phyloP scores from a whole-genome alignment of 176 grass and related monocot species.

The Luzula sylvatica region DNA sequence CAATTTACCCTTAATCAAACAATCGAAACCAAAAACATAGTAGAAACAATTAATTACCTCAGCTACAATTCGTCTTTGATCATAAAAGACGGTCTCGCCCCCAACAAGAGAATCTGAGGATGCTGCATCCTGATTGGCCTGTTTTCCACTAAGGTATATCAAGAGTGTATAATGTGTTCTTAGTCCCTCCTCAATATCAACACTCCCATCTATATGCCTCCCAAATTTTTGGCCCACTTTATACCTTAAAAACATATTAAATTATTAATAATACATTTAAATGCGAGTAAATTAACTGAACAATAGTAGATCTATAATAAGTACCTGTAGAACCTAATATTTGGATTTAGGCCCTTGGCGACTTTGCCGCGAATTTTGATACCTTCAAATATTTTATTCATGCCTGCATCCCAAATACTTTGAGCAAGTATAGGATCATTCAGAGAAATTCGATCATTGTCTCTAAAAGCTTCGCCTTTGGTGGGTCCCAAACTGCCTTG shows the following conservation, averaged over 20 bases:
- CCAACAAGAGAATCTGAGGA: constrained; percentile 47
- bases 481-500: constrained; percentile 81
- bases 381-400: constrained; percentile 58
- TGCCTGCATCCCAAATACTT: constrained; percentile 75
- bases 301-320: neutral
- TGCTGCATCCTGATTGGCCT: constrained; percentile 41
- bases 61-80: constrained; percentile 57
- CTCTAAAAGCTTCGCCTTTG: constrained; percentile 79
- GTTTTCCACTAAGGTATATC: constrained; percentile 67
- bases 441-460: constrained; percentile 81
- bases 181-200: constrained; percentile 46
- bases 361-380: constrained; percentile 52
- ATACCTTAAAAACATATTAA: constrained; percentile 36
- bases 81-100: constrained; percentile 95
- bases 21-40: neutral
- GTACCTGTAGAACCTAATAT: constrained; percentile 94
- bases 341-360: constrained; percentile 62
- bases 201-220: constrained; percentile 76
- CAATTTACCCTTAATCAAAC: neutral
- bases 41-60: constrained; percentile 41
- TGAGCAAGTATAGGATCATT: constrained; percentile 63
- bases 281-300: constrained; percentile 1
- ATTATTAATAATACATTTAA: neutral
- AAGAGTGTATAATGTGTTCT: constrained; percentile 67
- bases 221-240: constrained; percentile 83